Percentiles rank a stretch among this genome's conserved stretches.
Conservation (phyloP, 805 yeast species). For the Metschnikowia koreensis region DNA sequence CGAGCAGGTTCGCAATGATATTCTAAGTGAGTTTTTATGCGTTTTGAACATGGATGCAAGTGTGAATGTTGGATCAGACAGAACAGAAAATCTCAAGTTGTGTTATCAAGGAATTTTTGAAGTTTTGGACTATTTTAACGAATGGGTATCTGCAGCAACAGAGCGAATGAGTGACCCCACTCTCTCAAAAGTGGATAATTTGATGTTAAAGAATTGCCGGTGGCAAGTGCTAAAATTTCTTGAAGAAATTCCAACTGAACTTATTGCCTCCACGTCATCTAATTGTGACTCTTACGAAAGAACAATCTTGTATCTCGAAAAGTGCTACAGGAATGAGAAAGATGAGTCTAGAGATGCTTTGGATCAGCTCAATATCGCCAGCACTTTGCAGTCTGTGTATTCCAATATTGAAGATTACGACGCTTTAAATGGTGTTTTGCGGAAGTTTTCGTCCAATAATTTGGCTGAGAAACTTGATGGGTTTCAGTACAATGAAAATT, state of each 20-base stretch:
- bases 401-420: slow-evolving; percentile 87
- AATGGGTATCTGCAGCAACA: slow-evolving; percentile 58
- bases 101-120: slow-evolving; percentile 75
- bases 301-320: slow-evolving; percentile 82
- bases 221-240: slow-evolving; percentile 47
- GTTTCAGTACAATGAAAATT: slow-evolving; percentile 79
- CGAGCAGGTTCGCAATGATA: slow-evolving; percentile 37
- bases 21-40: slow-evolving; percentile 57
- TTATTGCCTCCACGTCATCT: slow-evolving; percentile 74
- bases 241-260: slow-evolving; percentile 56
- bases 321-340: slow-evolving; percentile 49
- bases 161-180: slow-evolving; percentile 28
- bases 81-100: slow-evolving; percentile 55
- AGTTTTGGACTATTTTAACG: slow-evolving; percentile 77
- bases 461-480: slow-evolving; percentile 75
- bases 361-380: slow-evolving; percentile 39
- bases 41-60: slow-evolving; percentile 49
- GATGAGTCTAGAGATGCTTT: slow-evolving; percentile 24
- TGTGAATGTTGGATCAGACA: slow-evolving; percentile 46
- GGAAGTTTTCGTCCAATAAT: slow-evolving; percentile 65
- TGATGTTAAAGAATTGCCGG: slow-evolving; percentile 26
- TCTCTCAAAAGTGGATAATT: slow-evolving; percentile 20
- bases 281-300: slow-evolving; percentile 86
- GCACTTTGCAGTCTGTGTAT: slow-evolving; percentile 73
- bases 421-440: slow-evolving; percentile 81